Base-by-base conservation (phyloP, 192 early-diverging fungal genomes). In the Mortierella hygrophila region DNA sequence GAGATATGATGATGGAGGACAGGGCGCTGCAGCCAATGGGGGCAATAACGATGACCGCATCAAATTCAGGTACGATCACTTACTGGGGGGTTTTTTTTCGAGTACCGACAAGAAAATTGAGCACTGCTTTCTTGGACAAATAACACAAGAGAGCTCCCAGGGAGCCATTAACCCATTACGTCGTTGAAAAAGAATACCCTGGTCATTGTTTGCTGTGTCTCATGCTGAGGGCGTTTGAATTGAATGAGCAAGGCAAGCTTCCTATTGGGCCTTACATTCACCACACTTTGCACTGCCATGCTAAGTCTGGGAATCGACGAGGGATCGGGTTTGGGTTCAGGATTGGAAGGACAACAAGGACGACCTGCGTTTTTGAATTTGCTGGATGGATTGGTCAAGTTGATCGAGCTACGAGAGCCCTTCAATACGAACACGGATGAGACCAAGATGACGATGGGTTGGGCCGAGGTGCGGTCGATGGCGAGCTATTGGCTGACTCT, bases 41-140 rank as follows among this genome's bases (percentile, higher is more conserved):
- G 60, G 29, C 26, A 26, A 65, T 32, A 65, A 65, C 60, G 60
- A 32, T 65, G 60, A 65, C 60, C 60, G 60, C 60, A 65, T 65
- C 7, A 65, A 29, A 32, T 65, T 65, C 60, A 65, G 60, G 60
- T 13, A 65, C 60, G 11, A 29, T 35, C n/a, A 32, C 26, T 32
- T 32, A 29, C 15, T 65, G 2, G n/a, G n/a, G n/a, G n/a, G n/a
- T n/a, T 26, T 32, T 32, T 65, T 65, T 65, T 65, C 60, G 7
- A 35, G 29, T 10, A 10, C 60, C 60, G 60, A 65, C 29, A 65
- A 32, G 15, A 15, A 32, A 46, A 40, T 15, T 57, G 55, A 4
- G 21, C 60, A 3, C 26, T 65, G 55, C 16, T 55, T n/a, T 26
- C n/a, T n/a, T 60, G n/a, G 57, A 60, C 57, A n/a, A 60, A 60